Percentiles rank a stretch among this genome's conserved stretches.
Evolutionary conservation across 305 asterid genomes (phyloP).

Genomic region (Lippia alba): DNA sequence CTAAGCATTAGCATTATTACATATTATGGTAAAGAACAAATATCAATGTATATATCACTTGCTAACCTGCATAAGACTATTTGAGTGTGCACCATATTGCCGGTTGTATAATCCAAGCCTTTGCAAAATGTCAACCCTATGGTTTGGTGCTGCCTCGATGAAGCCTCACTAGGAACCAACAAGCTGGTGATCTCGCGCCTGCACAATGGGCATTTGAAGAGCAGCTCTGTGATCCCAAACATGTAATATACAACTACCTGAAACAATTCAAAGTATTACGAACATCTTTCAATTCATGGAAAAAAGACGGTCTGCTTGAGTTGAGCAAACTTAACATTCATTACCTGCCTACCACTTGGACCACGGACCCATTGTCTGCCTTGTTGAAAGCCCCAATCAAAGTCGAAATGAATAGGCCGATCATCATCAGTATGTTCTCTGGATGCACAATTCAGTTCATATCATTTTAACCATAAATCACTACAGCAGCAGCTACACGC

Average conservation of each 20-base stretch:
- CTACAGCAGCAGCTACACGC: background rate
- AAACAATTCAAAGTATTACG: conserved; percentile 16
- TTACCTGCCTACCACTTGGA: conserved; percentile 96
- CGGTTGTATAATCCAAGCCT: conserved; percentile 78
- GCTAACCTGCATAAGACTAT: conserved; percentile 74
- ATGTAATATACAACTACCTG: conserved; percentile 81
- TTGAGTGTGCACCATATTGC: conserved; percentile 55
- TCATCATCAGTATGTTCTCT: conserved; percentile 97
- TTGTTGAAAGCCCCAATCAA: conserved; percentile 98
- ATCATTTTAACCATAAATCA: background rate
- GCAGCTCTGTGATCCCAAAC: conserved; percentile 86
- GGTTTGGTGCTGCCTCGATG: conserved; percentile 49
- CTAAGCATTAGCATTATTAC: background rate
- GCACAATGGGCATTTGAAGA: conserved; percentile 83
- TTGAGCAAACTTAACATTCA: conserved; percentile 14
- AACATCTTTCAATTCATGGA: background rate
- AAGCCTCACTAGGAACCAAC: conserved; percentile 81
- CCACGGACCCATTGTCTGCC: conserved; percentile 99
- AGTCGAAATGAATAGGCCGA: conserved; percentile 98
- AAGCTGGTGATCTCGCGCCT: conserved; percentile 89
- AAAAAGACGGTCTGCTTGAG: no score
- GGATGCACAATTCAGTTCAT: conserved; percentile 35
- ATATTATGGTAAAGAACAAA: conserved; percentile 20
- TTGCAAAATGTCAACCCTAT: conserved; percentile 53
- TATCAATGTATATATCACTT: conserved; percentile 20